Conservation (phyloP, 805 yeast species). For the Yarrowia sp. region DNA sequence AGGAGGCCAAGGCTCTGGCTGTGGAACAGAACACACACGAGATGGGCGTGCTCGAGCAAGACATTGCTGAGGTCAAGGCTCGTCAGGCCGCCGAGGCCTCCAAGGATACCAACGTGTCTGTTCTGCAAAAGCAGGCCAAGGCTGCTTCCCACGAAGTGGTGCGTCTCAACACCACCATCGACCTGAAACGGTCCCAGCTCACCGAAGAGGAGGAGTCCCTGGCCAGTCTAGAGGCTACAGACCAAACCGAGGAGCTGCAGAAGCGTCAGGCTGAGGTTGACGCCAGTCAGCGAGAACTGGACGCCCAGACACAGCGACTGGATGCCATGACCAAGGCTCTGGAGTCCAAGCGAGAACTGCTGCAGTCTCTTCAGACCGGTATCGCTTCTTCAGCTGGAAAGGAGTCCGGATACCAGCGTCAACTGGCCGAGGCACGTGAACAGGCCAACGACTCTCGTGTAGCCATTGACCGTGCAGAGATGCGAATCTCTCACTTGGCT, state of each 20-base stretch:
- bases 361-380: constrained; percentile 82
- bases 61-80: constrained; percentile 51
- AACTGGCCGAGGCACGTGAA: constrained; percentile 60
- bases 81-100: constrained; percentile 56
- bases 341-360: constrained; percentile 66
- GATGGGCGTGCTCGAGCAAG: constrained; percentile 56
- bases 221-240: constrained; percentile 39
- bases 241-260: constrained; percentile 38
- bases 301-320: constrained; percentile 45
- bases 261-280: constrained; percentile 38
- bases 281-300: constrained; percentile 46
- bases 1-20: constrained; percentile 44
- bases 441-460: constrained; percentile 53
- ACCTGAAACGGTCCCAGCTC: constrained; percentile 54
- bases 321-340: constrained; percentile 47
- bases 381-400: constrained; percentile 77
- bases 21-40: constrained; percentile 52
- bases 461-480: constrained; percentile 53
- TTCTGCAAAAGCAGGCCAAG: constrained; percentile 56
- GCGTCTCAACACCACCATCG: constrained; percentile 61
- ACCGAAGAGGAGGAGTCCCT: constrained; percentile 49
- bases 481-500: constrained; percentile 56
- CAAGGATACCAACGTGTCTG: constrained; percentile 58
- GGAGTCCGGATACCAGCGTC: constrained; percentile 73
- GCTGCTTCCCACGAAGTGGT: constrained; percentile 60